Percentiles rank a stretch among this genome's conserved stretches.
These are phyloP conservation scores for Linnemannia hyalina DNA, from an alignment of 192 early-diverging fungal species.

Conservation along the genomic window DNA sequence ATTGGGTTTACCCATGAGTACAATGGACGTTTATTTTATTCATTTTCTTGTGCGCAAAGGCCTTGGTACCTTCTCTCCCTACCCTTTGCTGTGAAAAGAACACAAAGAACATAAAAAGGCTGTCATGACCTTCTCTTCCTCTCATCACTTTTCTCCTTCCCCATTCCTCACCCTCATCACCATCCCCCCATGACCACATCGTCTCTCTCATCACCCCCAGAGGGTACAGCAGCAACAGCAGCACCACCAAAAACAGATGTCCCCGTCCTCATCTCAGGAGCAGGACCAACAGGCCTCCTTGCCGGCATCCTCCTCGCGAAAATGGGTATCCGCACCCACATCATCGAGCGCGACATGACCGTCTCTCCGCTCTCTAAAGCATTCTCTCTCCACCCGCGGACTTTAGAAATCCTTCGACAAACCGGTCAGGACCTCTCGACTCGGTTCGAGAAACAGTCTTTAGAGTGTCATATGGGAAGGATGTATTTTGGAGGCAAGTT, in stretches of 20 bases:
- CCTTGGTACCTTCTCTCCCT: background rate
- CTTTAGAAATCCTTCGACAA: conserved; percentile 13
- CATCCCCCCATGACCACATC: background rate
- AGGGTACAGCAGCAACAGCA: background rate
- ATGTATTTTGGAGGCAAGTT: background rate
- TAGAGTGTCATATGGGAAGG: background rate
- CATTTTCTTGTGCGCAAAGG: too few relatives aligned
- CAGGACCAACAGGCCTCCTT: conserved; percentile 25
- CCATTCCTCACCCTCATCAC: background rate
- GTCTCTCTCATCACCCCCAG: background rate
- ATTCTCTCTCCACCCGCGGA: conserved; percentile 9
- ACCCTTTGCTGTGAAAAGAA: background rate
- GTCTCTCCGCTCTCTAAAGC: conserved; percentile 20
- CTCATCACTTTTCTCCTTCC: background rate
- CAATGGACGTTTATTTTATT: too few relatives aligned
- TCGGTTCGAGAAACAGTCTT: background rate
- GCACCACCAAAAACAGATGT: background rate
- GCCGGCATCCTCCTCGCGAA: conserved; percentile 18
- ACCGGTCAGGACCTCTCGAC: background rate
- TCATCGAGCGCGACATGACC: conserved; percentile 20
- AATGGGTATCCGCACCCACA: conserved; percentile 14
- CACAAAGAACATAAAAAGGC: background rate
- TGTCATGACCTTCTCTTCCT: background rate
- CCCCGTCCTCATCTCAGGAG: conserved; percentile 31
- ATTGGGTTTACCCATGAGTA: too few relatives aligned